Evolutionary conservation across 495 filamentous ascomycete species (phyloP), one percentile per base, ranked within the genome.

Genomic region (Aspergillus avenaceus): DNA sequence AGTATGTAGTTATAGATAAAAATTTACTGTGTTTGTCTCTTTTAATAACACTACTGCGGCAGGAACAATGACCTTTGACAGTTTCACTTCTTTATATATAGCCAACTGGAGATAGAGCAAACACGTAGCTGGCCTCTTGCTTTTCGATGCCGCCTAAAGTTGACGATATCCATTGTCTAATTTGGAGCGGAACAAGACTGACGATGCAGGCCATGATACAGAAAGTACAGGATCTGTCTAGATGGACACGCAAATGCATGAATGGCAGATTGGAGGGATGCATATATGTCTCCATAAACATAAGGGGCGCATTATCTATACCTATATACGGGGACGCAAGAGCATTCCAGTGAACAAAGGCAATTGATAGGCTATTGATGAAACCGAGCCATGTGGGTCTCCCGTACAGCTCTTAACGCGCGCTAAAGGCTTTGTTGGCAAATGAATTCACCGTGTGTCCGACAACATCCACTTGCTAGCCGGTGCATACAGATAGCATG

Each of bases 401-500:
- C 26, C 43, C 43, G 43, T 25, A 28, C 43, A 31, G 43, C 43
- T 46, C 25, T 31, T 46, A 46, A 46, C 25, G 43, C 43, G 43
- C 14, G 43, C 43, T 46, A 46, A 18, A 46, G 43, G 43, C 43
- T 46, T 46, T 46, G 43, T 26, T 46, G 43, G 43, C 43, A 46
- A 46, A 46, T 46, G 43, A 46, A 46, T 46, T 46, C 26, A 46
- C 43, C 6, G 32, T 26, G 43, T 26, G 43, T 46, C 43, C 43
- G 26, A 46, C 43, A 46, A 46, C 43, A 46, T 31, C 43, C 43
- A 46, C 26, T 46, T 46, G 43, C 43, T 46, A 46, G 43, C 26
- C 13, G 43, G 43, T 26, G 43, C 43, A 46, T 46, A 46, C n/a
- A 46, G 25, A 46, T 46, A 46, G 43, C 43, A 46, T 46, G 14